Evolutionary conservation across 2,329 filamentous ascomycete genomes (phyloP).

Genomic region (Esteya vermicola): DNA sequence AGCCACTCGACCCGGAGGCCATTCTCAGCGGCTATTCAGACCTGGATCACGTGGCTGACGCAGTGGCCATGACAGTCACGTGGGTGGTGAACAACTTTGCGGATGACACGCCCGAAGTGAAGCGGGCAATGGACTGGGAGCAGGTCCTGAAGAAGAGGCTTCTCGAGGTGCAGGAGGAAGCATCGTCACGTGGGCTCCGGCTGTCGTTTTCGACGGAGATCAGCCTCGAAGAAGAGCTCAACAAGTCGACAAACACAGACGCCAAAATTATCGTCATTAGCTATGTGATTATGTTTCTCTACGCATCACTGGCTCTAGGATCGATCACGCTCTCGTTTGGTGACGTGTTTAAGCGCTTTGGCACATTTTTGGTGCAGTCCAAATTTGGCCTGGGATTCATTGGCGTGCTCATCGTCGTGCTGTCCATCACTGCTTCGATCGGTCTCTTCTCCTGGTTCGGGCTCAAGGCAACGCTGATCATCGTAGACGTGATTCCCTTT

Average conservation of each 20-base stretch:
- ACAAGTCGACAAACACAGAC: conserved; percentile 96
- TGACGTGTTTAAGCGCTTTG: conserved; percentile 68
- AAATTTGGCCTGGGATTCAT: conserved; percentile 94
- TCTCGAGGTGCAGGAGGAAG: conserved; percentile 67
- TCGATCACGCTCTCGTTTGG: conserved; percentile 69
- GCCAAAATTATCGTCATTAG: conserved; percentile 93
- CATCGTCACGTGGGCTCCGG: conserved; percentile 60
- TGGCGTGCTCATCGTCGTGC: conserved; percentile 87
- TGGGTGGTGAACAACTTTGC: conserved; percentile 87
- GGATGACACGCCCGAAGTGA: conserved; percentile 57
- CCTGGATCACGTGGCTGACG: conserved; percentile 51
- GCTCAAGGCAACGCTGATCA: conserved; percentile 91
- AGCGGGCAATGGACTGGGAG: conserved; percentile 80
- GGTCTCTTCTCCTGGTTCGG: conserved; percentile 86
- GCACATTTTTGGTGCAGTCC: conserved; percentile 78
- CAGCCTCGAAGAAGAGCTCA: conserved; percentile 87
- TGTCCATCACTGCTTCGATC: conserved; percentile 93
- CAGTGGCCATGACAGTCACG: conserved; percentile 71
- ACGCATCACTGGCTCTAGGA: conserved; percentile 83
- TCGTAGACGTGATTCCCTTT: conserved; percentile 96
- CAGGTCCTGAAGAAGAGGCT: conserved; percentile 60
- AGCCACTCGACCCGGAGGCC: conserved; percentile 74
- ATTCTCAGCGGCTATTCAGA: conserved; percentile 69
- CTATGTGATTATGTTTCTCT: conserved; percentile 98
- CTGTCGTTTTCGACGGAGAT: conserved; percentile 93